phyloP scores from a whole-genome alignment of 352 stramenopile species.

The Halophytophthora polymorphica region DNA sequence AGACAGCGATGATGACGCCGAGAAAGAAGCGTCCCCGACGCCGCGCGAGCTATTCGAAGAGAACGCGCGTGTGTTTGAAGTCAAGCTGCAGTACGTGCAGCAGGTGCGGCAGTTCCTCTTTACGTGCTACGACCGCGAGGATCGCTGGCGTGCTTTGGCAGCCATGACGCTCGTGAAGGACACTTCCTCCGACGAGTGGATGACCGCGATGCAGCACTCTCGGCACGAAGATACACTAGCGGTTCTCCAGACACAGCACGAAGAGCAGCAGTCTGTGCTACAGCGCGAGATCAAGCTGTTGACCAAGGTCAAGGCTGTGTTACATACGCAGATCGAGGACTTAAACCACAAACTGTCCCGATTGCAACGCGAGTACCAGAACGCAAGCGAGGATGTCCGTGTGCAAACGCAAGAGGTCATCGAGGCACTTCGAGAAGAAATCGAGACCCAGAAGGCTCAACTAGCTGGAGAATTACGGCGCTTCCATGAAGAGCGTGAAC shows the following conservation, averaged over 20 bases:
- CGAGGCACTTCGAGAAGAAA: conserved; percentile 30
- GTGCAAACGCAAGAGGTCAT: conserved; percentile 48
- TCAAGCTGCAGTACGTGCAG: conserved; percentile 46
- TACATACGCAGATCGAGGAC: conserved; percentile 39
- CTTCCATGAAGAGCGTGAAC: conserved; percentile 34
- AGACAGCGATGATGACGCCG: background rate
- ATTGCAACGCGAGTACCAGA: conserved; percentile 48
- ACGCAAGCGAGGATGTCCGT: conserved; percentile 42
- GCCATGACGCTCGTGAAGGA: conserved; percentile 50
- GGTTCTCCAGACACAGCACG: conserved; percentile 48
- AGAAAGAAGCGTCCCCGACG: conserved; percentile 6
- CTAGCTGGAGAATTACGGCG: conserved; percentile 30
- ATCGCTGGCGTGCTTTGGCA: conserved; percentile 52
- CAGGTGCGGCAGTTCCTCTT: conserved; percentile 52
- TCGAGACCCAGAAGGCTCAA: conserved; percentile 24
- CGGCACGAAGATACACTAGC: conserved; percentile 49
- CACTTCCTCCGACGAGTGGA: conserved; percentile 63
- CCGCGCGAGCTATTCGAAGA: conserved; percentile 33
- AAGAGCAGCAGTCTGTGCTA: conserved; percentile 32
- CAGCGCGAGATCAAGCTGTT: conserved; percentile 48
- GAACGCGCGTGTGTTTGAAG: conserved; percentile 37
- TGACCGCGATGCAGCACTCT: conserved; percentile 51
- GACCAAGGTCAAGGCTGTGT: conserved; percentile 27
- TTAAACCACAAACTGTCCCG: conserved; percentile 26
- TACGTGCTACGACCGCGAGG: conserved; percentile 64